These are phyloP conservation scores for Claviceps sp. DNA, from an alignment of 2,329 filamentous ascomycete genomes.

Conservation along the genomic window DNA sequence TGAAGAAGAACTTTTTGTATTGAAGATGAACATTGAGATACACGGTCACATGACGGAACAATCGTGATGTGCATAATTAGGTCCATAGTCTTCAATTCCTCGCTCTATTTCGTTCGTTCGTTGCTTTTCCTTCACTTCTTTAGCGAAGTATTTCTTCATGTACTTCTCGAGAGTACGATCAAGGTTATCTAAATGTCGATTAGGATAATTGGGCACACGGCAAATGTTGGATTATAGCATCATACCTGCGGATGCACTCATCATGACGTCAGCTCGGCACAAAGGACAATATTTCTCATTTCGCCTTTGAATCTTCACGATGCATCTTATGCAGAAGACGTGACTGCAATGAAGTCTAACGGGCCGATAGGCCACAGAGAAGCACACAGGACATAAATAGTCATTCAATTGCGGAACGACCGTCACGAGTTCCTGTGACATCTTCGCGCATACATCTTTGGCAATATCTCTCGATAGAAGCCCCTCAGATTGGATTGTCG, in stretches of 20 bases:
- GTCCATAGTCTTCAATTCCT: slow-evolving; percentile 59
- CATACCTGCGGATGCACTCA: slow-evolving; percentile 53
- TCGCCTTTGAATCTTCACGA: slow-evolving; percentile 65
- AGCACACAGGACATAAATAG: slow-evolving; percentile 71
- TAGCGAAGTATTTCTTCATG: slow-evolving; percentile 62
- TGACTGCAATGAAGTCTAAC: slow-evolving; percentile 65
- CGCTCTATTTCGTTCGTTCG: slow-evolving; percentile 61
- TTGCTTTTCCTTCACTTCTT: slow-evolving; percentile 54
- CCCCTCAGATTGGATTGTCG: slow-evolving; percentile 42
- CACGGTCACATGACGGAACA: slow-evolving; percentile 45
- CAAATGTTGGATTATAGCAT: not conserved
- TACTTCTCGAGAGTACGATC: slow-evolving; percentile 56
- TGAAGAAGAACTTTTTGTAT: not conserved
- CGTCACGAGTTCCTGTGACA: slow-evolving; percentile 58
- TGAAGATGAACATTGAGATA: not conserved
- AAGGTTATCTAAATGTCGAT: slow-evolving; percentile 44
- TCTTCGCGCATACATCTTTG: slow-evolving; percentile 60
- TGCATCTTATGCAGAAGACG: slow-evolving; percentile 71
- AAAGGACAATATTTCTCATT: slow-evolving; percentile 59
- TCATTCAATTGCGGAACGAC: slow-evolving; percentile 74
- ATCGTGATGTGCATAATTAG: slow-evolving; percentile 44
- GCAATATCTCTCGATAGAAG: slow-evolving; percentile 56
- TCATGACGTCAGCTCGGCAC: slow-evolving; percentile 58
- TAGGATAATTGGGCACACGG: not conserved
- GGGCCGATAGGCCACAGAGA: slow-evolving; percentile 66